Conservation (phyloP, 768 basidiomycete genomes). For the Macrolepiota dolichaula region DNA sequence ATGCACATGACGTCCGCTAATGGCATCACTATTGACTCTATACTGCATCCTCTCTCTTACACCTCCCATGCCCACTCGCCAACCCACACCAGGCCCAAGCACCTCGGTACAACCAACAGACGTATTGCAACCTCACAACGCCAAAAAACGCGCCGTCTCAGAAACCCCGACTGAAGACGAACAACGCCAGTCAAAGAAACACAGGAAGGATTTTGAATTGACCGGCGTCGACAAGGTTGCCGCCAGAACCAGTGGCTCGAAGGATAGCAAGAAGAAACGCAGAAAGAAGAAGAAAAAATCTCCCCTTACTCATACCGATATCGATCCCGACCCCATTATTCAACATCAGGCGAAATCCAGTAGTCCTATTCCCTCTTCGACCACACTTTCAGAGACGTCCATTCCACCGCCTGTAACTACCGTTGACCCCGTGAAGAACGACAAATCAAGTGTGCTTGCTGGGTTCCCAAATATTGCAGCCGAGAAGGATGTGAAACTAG, state of each 20-base stretch:
- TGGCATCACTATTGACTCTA: neutral
- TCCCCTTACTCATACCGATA: constrained; percentile 25
- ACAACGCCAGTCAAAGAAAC: constrained; percentile 15
- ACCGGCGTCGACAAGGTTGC: constrained; percentile 10
- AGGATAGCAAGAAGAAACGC: constrained; percentile 21
- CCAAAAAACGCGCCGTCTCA: constrained; percentile 30
- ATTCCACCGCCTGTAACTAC: neutral
- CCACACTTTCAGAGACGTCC: neutral
- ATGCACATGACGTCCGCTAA: neutral
- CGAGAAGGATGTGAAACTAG: constrained; percentile 11
- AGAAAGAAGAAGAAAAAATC: constrained; percentile 36
- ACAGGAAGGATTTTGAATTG: constrained; percentile 29
- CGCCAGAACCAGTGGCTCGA: neutral
- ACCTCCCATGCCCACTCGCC: constrained; percentile 24
- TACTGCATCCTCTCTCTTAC: neutral
- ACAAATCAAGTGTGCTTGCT: neutral
- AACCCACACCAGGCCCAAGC: constrained; percentile 30
- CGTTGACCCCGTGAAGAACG: neutral
- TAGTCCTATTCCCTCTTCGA: neutral
- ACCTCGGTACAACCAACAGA: neutral
- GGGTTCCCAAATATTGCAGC: neutral
- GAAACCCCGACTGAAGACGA: constrained; percentile 22
- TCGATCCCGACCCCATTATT: constrained; percentile 5
- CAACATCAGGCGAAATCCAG: constrained; percentile 10
- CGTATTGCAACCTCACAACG: constrained; percentile 22